Base-by-base conservation (phyloP, 768 basidiomycete genomes). In the Trametes elegans region DNA sequence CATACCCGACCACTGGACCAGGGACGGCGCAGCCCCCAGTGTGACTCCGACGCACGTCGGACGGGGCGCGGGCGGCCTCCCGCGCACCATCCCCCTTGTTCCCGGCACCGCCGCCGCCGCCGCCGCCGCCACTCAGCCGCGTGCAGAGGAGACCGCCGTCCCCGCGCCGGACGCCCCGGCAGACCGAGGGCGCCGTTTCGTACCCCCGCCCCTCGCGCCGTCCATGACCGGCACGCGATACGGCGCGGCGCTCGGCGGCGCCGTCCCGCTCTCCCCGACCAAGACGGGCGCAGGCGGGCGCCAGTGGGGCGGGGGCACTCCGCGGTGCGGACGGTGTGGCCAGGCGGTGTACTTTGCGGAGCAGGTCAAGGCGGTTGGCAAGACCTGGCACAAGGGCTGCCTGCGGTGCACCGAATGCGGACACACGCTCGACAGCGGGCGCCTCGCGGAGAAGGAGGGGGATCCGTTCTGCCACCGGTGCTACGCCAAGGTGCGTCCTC, bases 281-380 rank as follows among this genome's bases (percentile, higher is more conserved):
- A 49, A 56, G 32, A 70, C 70, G 6, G 49, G 49, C 28, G 14
- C 28, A 9, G n/a, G 10, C 13, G 70, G 70, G 8, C 49, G 64
- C 18, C 59, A 38, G 47, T 86, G 83, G 78, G 83, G 80, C 31
- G 71, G 67, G 21, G 77, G 79, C 19, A 80, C 82, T 7, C 87
- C 89, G 18, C 65, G 65, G 18, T 93, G 90, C 62, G 82, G 85
- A 8, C 76, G 78, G 51, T 93, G 90, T 60, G 74, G 74, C 32
- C 83, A 87, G 76, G 85, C 78, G 47, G 90, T 93, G 9, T 93
- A 88, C 71, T 92, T 93, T 64, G 90, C 90, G 13, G 90, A 93
- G 40, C 59, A 90, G 89, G 82, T 88, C 54, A 90, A 88, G 68
- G 90, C 90, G 1, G 78, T 88, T 13, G 87, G 87, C 7, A 87